Evolutionary conservation across 306 rosid genomes (phyloP), one percentile per base, ranked within the genome.

Genomic region (Malus sieversii): DNA sequence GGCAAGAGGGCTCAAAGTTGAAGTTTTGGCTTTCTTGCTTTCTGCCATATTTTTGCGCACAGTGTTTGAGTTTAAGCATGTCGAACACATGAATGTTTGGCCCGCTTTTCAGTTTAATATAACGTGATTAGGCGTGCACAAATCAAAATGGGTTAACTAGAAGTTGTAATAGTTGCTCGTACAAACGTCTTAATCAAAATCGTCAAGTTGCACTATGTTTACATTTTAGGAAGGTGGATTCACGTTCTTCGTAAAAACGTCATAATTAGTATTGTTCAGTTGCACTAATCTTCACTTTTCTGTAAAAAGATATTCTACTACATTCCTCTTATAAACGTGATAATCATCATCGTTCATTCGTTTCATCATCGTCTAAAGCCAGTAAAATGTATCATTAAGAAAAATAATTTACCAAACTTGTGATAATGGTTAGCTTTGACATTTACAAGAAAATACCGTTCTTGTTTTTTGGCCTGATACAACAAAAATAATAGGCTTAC

Each of bases 1-100:
- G 73, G 88, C 82, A 7, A 78, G 66, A 4, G 76, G 74, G 52
- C 78, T 74, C 2, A 67, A 73, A 20, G 38, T 52, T 10, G 22
- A 61, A 74, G 48, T 11, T 62, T 66, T 29, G 45, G 33, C 22
- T 62, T 60, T 70, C 29, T 79, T 81, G 38, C 80, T 32, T 61
- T 30, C 76, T 38, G 64, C 76, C 77, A 73, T 52, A 16, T 67
- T 51, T 76, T 68, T 18, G 74, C 73, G 61, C 32, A 33, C 40
- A 58, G 12, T 44, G 63, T 62, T n/a, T 57, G 4, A 5, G 25
- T 45, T 62, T 29, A 62, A 62, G 60, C 35, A 45, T 27, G 23
- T 62, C 14, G 1, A 74, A 44, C 29, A 16, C 20, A 58, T 58
- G 63, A 22, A 22, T 58, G 12, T 23, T 4, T 58, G 8, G 29